Conservation (phyloP, 2,329 filamentous ascomycete species). For the Fusarium sp. region DNA sequence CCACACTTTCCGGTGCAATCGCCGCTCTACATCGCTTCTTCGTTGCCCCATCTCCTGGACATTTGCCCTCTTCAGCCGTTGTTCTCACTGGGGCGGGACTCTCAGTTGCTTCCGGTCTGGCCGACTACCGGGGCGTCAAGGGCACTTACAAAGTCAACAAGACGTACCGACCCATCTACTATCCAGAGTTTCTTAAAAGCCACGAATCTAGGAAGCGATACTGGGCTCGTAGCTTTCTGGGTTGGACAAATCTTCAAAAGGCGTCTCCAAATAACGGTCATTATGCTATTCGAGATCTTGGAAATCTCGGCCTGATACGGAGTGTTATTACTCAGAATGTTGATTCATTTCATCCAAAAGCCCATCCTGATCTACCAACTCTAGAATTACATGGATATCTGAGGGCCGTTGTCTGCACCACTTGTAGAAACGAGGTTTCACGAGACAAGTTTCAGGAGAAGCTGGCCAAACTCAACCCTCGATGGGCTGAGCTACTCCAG, state of each 20-base stretch:
- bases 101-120: conserved; percentile 90
- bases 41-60: conserved; percentile 65
- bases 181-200: conserved; percentile 84
- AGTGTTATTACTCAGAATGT: conserved; percentile 95
- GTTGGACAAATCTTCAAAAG: conserved; percentile 85
- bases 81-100: conserved; percentile 86
- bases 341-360: conserved; percentile 87
- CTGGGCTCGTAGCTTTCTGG: conserved; percentile 94
- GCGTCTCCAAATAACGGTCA: conserved; percentile 86
- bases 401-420: conserved; percentile 82
- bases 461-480: conserved; percentile 83
- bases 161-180: conserved; percentile 91
- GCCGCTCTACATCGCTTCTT: conserved; percentile 84
- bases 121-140: conserved; percentile 90
- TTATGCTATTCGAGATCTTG: conserved; percentile 79
- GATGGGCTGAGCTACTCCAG: conserved; percentile 82
- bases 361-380: conserved; percentile 80
- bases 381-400: conserved; percentile 94
- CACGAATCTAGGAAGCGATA: conserved; percentile 93
- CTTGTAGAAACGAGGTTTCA: conserved; percentile 78
- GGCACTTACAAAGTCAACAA: conserved; percentile 95
- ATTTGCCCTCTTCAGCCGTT: conserved; percentile 62
- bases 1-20: conserved; percentile 78
- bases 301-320: conserved; percentile 76
- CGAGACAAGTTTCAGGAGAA: conserved; percentile 81